phyloP scores from a whole-genome alignment of 495 filamentous ascomycete genomes.

The Penicillium psychrofluorescens region DNA sequence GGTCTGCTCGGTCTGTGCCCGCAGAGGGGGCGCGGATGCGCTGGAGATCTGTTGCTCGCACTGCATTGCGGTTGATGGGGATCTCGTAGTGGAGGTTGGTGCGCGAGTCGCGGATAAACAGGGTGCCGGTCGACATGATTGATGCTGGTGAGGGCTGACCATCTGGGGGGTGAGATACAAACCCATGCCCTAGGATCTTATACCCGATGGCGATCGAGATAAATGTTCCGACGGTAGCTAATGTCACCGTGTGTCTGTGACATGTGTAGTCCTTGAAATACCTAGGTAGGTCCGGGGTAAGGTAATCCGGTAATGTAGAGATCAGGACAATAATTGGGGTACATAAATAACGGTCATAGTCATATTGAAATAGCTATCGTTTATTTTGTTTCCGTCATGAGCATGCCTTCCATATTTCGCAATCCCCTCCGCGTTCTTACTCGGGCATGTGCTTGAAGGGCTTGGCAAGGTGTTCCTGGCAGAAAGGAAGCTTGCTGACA shows the following conservation, averaged over 20 bases:
- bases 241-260: no score
- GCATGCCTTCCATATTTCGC: neutral
- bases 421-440: constrained; percentile 17
- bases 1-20: constrained; percentile 14
- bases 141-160: no score
- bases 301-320: no score
- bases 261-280: no score
- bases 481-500: constrained; percentile 60
- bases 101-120: constrained; percentile 42
- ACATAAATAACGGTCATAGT: neutral
- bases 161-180: no score
- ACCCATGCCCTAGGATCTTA: no score
- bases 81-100: constrained; percentile 41
- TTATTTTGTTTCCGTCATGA: constrained; percentile 1
- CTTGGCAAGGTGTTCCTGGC: constrained; percentile 53
- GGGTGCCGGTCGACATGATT: constrained; percentile 26
- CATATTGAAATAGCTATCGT: neutral
- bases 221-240: no score
- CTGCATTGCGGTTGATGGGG: constrained; percentile 42
- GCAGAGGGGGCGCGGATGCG: constrained; percentile 27
- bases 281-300: no score
- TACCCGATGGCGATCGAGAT: no score
- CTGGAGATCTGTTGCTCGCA: constrained; percentile 41
- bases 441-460: constrained; percentile 56
- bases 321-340: no score